These are phyloP conservation scores for Phyllachora maydis DNA, from an alignment of 2,329 filamentous ascomycete genomes.

Conservation along the genomic window DNA sequence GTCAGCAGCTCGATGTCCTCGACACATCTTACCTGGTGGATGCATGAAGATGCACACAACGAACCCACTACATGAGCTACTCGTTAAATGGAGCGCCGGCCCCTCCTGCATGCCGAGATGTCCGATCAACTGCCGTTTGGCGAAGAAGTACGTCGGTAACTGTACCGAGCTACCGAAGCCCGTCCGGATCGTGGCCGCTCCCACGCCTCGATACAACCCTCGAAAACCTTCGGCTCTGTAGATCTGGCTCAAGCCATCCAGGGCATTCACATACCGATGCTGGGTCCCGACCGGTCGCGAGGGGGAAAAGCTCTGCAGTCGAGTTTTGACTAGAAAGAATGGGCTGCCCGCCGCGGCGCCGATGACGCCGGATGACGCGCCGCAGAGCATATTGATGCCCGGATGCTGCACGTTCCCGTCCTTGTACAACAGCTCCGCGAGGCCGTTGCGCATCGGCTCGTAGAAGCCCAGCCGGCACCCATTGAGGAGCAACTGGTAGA, in stretches of 20 bases:
- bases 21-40: conserved; percentile 48
- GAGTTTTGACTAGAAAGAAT: conserved; percentile 95
- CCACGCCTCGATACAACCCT: conserved; percentile 78
- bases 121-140: conserved; percentile 64
- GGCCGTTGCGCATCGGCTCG: conserved; percentile 63
- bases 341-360: conserved; percentile 86
- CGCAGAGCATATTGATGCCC: conserved; percentile 82
- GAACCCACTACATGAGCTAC: conserved; percentile 78
- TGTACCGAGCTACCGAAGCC: conserved; percentile 93
- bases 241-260: conserved; percentile 68
- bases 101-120: conserved; percentile 85
- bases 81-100: conserved; percentile 68
- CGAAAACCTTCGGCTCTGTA: conserved; percentile 54
- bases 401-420: conserved; percentile 64
- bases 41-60: conserved; percentile 98
- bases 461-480: conserved; percentile 95
- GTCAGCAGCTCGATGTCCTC: background rate
- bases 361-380: conserved; percentile 72
- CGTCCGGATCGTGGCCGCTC: conserved; percentile 86
- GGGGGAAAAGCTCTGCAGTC: conserved; percentile 82
- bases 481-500: conserved; percentile 93
- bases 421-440: conserved; percentile 50
- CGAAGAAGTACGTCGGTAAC: conserved; percentile 94
- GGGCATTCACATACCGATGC: conserved; percentile 71
- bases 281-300: conserved; percentile 94